Conservation (phyloP, 192 early-diverging fungal species). For the Podila epicladia region DNA sequence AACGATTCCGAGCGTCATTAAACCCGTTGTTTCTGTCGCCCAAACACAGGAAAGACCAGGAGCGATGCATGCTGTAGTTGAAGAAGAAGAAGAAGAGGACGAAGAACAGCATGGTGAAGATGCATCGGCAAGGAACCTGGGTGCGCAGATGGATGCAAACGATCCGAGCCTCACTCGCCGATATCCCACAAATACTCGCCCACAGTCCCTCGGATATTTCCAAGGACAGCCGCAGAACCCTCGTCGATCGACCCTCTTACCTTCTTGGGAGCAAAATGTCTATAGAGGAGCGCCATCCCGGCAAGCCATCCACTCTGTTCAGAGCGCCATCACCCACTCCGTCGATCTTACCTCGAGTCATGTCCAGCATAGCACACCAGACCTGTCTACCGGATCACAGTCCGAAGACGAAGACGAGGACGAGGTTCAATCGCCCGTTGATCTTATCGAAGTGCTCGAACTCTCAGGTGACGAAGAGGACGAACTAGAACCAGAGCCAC, state of each 20-base stretch:
- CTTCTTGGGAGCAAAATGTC: neutral
- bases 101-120: neutral
- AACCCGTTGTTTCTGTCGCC: neutral
- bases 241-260: neutral
- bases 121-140: neutral
- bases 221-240: neutral
- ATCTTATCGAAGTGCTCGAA: slow-evolving; percentile 10
- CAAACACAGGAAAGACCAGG: neutral
- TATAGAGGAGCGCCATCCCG: neutral
- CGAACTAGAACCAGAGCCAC: neutral
- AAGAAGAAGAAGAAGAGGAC: slow-evolving; percentile 7
- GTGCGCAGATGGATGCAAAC: neutral
- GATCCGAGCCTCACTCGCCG: neutral
- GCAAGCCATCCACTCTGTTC: slow-evolving; percentile 1
- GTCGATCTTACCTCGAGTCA: slow-evolving; percentile 16
- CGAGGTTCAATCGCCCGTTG: slow-evolving; percentile 19
- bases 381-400: slow-evolving; percentile 33
- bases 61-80: slow-evolving; percentile 10
- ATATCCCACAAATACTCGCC: neutral
- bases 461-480: neutral
- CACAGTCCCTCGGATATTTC: neutral
- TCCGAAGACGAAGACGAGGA: slow-evolving; percentile 26
- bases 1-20: too few species aligned
- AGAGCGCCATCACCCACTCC: slow-evolving; percentile 12
- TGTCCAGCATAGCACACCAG: slow-evolving; percentile 26